Percentiles rank a stretch among this genome's conserved stretches.
phyloP scores from a whole-genome alignment of 805 yeast species.

The Saccharomycopsis oosterbeekiorum region DNA sequence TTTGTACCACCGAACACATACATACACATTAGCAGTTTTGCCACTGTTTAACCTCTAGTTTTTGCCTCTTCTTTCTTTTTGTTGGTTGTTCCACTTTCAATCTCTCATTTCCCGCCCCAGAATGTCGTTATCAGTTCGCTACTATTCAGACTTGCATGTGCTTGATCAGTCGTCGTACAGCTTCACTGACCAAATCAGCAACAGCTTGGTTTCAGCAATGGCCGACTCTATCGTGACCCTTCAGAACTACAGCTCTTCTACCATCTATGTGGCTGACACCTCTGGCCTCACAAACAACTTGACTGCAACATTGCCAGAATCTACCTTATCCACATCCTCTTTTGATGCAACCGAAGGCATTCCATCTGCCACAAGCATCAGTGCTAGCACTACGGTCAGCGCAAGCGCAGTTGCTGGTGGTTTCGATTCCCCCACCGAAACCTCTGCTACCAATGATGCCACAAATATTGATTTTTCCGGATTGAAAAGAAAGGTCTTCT shows the following conservation, averaged over 20 bases:
- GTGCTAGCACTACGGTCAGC: not conserved
- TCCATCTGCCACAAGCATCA: not conserved
- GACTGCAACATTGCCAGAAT: not conserved
- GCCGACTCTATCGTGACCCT: slow-evolving; percentile 14
- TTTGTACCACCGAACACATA: too few species aligned
- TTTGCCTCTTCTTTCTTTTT: too few species aligned
- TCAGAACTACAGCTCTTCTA: not conserved
- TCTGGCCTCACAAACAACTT: slow-evolving; percentile 17
- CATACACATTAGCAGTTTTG: too few species aligned
- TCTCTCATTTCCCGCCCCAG: not conserved
- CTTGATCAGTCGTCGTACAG: slow-evolving; percentile 14
- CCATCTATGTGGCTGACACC: slow-evolving; percentile 17
- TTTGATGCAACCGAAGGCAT: slow-evolving; percentile 6
- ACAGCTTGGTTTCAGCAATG: not conserved
- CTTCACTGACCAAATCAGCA: slow-evolving; percentile 10
- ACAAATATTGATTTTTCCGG: not conserved
- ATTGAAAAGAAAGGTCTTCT: not conserved
- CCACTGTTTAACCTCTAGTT: too few species aligned
- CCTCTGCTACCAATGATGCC: not conserved
- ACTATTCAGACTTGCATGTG: slow-evolving; percentile 18
- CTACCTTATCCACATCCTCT: slow-evolving; percentile 1
- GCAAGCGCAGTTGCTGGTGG: not conserved
- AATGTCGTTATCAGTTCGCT: slow-evolving; percentile 7
- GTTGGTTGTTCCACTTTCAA: too few species aligned
- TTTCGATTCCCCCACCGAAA: not conserved